Conservation (phyloP, 2,329 filamentous ascomycete genomes). For the Trichoderma endophyticum region DNA sequence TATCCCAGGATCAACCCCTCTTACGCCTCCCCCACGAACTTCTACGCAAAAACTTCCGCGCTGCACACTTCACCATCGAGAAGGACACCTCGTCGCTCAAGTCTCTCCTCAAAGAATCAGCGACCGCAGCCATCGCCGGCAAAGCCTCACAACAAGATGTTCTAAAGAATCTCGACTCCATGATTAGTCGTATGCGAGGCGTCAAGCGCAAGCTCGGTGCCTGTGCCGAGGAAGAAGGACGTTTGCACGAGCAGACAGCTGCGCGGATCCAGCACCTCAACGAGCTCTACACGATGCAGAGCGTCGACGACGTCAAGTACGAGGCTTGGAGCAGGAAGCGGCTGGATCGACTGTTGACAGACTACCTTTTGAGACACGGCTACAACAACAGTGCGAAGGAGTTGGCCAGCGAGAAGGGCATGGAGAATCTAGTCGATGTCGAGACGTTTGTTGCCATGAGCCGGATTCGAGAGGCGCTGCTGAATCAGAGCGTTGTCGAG, state of each 20-base stretch:
- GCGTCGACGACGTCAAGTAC: conserved; percentile 87
- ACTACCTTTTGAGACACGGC: conserved; percentile 83
- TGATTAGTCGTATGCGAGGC: conserved; percentile 79
- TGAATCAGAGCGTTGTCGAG: conserved; percentile 67
- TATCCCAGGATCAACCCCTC: conserved; percentile 79
- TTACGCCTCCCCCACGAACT: conserved; percentile 91
- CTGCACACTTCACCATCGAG: conserved; percentile 73
- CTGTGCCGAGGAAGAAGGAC: conserved; percentile 75
- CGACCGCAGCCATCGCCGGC: conserved; percentile 64
- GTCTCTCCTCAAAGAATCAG: conserved; percentile 58
- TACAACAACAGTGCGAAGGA: conserved; percentile 74
- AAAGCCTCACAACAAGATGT: conserved; percentile 64
- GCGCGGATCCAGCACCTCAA: conserved; percentile 78
- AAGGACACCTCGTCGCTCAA: conserved; percentile 64
- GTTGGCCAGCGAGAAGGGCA: conserved; percentile 70
- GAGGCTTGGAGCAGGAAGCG: conserved; percentile 82
- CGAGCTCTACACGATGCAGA: conserved; percentile 74
- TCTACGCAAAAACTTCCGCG: conserved; percentile 89
- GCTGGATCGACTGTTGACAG: conserved; percentile 82
- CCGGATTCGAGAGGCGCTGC: conserved; percentile 70
- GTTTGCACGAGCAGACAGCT: conserved; percentile 70
- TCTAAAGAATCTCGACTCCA: conserved; percentile 76
- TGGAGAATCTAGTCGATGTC: conserved; percentile 81
- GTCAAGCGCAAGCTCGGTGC: conserved; percentile 82
- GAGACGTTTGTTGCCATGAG: conserved; percentile 83